Conservation (phyloP, 805 yeast species). For the Pichia scutulata region DNA sequence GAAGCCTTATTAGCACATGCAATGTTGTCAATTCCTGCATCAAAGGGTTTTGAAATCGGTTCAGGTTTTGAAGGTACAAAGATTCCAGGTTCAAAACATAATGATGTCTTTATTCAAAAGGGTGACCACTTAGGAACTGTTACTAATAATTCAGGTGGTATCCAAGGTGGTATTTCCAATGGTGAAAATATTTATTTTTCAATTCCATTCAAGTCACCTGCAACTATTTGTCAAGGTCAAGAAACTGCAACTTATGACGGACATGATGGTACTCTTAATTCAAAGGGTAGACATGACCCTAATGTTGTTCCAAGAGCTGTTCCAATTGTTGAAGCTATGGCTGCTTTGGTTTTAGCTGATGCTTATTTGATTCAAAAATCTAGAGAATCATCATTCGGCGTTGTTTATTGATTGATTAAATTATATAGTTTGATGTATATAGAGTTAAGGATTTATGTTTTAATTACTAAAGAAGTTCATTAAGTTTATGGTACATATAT, state of each 20-base stretch:
- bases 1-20: slow-evolving; percentile 97
- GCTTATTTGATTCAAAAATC: slow-evolving; percentile 78
- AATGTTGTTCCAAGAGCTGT: slow-evolving; percentile 98
- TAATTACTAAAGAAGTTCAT: not conserved
- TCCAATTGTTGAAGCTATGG: slow-evolving; percentile 97
- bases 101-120: slow-evolving; percentile 71
- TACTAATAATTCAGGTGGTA: slow-evolving; percentile 93
- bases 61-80: slow-evolving; percentile 89
- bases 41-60: slow-evolving; percentile 97
- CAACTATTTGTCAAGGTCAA: slow-evolving; percentile 93
- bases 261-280: slow-evolving; percentile 77
- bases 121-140: slow-evolving; percentile 66
- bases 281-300: slow-evolving; percentile 98
- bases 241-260: slow-evolving; percentile 86
- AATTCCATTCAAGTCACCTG: slow-evolving; percentile 97
- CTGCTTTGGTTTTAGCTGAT: slow-evolving; percentile 90
- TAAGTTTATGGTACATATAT: not conserved
- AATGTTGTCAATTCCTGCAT: slow-evolving; percentile 95
- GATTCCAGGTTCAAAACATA: slow-evolving; percentile 90
- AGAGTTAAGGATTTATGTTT: not conserved
- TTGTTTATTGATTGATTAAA: slow-evolving; percentile 18
- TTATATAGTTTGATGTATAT: not conserved
- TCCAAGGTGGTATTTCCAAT: slow-evolving; percentile 96
- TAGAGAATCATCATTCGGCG: slow-evolving; percentile 50
- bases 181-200: slow-evolving; percentile 94